Evolutionary conservation across 441 rosid genomes (phyloP).

Genomic region (Adansonia rubrostipa): DNA sequence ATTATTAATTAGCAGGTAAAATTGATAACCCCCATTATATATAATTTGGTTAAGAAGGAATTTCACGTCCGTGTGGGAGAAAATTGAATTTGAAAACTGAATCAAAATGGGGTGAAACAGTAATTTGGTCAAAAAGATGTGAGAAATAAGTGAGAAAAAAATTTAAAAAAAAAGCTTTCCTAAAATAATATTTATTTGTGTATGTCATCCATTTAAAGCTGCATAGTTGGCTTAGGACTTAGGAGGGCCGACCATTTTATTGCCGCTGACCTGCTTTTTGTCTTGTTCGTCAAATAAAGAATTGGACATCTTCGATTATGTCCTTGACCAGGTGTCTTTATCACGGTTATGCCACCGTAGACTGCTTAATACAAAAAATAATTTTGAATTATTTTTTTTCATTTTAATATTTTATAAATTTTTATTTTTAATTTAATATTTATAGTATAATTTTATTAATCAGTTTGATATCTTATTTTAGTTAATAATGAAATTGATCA

Average conservation of each 20-base stretch:
- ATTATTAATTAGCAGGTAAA: conserved; percentile 34
- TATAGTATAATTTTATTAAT: too few species aligned
- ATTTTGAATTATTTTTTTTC: too few species aligned
- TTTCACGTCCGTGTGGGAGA: conserved; percentile 74
- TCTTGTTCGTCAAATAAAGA: conserved; percentile 29
- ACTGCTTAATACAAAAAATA: too few species aligned
- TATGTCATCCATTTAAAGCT: conserved; percentile 35
- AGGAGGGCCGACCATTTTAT: conserved; percentile 37
- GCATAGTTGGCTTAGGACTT: conserved; percentile 23
- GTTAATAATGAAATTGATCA: too few species aligned
- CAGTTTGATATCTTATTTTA: too few species aligned
- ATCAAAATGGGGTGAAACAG: conserved; percentile 34
- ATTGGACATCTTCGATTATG: neutral
- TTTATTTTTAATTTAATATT: too few species aligned
- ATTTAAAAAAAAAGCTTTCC: neutral
- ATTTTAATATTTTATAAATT: too few species aligned
- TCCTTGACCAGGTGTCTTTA: neutral
- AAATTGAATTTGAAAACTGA: conserved; percentile 35
- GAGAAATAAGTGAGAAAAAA: neutral
- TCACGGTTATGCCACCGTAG: conserved; percentile 36
- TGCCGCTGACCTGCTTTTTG: conserved; percentile 51
- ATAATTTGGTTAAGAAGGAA: conserved; percentile 54
- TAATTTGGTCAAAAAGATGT: conserved; percentile 22
- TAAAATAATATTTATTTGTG: neutral
- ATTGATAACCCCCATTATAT: conserved; percentile 55